A percentile compares a stretch with the other conserved stretches of the same genome.
These are phyloP conservation scores for Leccinum variicolor DNA, from an alignment of 768 basidiomycete species.

Conservation along the genomic window DNA sequence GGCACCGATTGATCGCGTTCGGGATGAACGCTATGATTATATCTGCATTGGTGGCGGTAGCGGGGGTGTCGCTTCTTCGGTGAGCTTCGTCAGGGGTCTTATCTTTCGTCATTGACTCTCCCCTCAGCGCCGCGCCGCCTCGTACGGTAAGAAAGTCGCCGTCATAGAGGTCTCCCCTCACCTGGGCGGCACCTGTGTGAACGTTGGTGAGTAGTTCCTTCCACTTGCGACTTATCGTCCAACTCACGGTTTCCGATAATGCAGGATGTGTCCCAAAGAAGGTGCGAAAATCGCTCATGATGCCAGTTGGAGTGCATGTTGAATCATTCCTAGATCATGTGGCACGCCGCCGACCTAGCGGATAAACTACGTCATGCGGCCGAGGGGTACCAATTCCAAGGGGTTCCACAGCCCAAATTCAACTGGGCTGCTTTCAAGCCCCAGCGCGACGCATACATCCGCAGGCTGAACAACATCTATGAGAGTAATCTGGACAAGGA, in stretches of 20 bases:
- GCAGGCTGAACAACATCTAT: constrained; percentile 85
- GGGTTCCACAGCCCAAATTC: constrained; percentile 59
- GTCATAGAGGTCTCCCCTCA: constrained; percentile 72
- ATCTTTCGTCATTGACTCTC: neutral
- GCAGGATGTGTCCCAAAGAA: constrained; percentile 97
- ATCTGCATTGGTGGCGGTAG: constrained; percentile 92
- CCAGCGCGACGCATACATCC: constrained; percentile 95
- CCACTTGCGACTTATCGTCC: neutral
- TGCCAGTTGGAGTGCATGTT: neutral
- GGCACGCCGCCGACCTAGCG: constrained; percentile 89
- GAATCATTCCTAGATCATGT: constrained; percentile 74
- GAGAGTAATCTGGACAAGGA: constrained; percentile 86
- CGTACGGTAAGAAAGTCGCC: constrained; percentile 91
- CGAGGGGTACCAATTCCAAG: constrained; percentile 69
- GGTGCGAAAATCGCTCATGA: constrained; percentile 34
- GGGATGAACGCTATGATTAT: constrained; percentile 70
- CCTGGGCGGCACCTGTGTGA: constrained; percentile 96
- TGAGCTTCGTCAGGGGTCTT: constrained; percentile 35
- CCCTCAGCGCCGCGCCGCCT: constrained; percentile 81
- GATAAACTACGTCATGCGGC: constrained; percentile 80
- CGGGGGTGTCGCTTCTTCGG: constrained; percentile 86
- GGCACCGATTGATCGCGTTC: constrained; percentile 70
- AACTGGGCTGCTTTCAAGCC: constrained; percentile 90
- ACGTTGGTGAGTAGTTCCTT: constrained; percentile 68
- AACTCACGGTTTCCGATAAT: constrained; percentile 9